phyloP scores from a whole-genome alignment of 2,329 filamentous ascomycete genomes.

The Ceratocystis cubensis region DNA sequence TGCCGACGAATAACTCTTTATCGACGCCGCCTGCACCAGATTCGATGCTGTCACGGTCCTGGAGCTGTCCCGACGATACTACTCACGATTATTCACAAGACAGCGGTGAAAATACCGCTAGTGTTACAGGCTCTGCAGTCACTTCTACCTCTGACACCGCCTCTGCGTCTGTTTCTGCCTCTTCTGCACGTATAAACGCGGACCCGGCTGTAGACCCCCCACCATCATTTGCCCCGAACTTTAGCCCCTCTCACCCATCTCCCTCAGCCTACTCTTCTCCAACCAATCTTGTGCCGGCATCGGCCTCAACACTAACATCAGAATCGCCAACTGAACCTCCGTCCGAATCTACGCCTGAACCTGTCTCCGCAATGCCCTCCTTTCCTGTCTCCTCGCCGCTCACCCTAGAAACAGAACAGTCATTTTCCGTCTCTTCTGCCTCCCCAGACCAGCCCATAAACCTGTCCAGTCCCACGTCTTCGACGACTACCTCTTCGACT shows the following conservation, averaged over 20 bases:
- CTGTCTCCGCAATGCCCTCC: neutral
- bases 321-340: neutral
- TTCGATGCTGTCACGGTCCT: neutral
- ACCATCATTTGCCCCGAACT: neutral
- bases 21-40: slow-evolving; percentile 11
- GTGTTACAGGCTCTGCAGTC: neutral
- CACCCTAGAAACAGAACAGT: neutral
- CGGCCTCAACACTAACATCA: neutral
- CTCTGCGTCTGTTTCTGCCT: neutral
- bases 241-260: neutral
- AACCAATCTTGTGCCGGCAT: neutral
- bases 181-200: no score
- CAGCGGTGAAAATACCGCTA: neutral
- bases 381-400: neutral
- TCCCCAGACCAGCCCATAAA: neutral
- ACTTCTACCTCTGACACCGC: neutral
- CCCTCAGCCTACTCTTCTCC: neutral
- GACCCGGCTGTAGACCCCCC: neutral
- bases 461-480: neutral
- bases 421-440: neutral
- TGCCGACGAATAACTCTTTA: slow-evolving; percentile 13
- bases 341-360: neutral
- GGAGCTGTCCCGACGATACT: slow-evolving; percentile 15
- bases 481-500: neutral
- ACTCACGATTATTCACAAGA: neutral